Conservation (phyloP, 768 basidiomycete genomes). For the Antrodiella citrinella region DNA sequence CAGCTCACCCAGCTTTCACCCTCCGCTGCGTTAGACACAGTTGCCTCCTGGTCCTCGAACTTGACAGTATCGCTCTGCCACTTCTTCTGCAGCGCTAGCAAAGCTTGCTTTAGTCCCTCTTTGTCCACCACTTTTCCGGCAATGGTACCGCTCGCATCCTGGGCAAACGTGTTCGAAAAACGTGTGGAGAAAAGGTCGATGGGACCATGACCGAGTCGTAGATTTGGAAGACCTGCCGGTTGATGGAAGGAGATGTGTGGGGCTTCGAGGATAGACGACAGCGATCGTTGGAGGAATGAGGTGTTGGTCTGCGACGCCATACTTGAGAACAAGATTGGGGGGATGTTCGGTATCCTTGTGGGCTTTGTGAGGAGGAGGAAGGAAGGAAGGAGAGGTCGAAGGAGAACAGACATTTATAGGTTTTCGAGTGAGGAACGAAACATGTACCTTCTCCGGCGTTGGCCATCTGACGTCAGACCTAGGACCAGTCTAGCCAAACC, state of each 20-base stretch:
- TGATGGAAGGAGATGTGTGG: constrained; percentile 23
- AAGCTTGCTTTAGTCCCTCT: constrained; percentile 18
- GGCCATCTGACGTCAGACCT: no score
- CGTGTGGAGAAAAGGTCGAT: constrained; percentile 24
- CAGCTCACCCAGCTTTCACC: constrained; percentile 7
- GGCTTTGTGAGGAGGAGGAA: neutral
- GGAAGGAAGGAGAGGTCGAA: neutral
- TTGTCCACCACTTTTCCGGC: constrained; percentile 17
- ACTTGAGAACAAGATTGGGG: neutral
- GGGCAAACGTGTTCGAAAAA: constrained; percentile 20
- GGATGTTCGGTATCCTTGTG: neutral
- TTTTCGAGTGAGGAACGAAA: no score
- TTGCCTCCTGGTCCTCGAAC: constrained; percentile 3
- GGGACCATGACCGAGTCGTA: constrained; percentile 22
- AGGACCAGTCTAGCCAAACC: no score
- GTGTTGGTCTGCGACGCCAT: neutral
- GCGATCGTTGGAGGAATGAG: constrained; percentile 17
- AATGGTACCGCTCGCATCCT: constrained; percentile 16
- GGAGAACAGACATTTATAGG: neutral
- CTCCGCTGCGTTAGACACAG: constrained; percentile 3
- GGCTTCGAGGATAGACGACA: constrained; percentile 18
- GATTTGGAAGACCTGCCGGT: constrained; percentile 1
- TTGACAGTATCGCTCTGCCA: constrained; percentile 14
- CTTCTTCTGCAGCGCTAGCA: constrained; percentile 21
- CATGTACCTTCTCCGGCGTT: no score